Evolutionary conservation across 352 stramenopile species (phyloP), one percentile per base, ranked within the genome.

Genomic region (Globisporangium takayamanum): DNA sequence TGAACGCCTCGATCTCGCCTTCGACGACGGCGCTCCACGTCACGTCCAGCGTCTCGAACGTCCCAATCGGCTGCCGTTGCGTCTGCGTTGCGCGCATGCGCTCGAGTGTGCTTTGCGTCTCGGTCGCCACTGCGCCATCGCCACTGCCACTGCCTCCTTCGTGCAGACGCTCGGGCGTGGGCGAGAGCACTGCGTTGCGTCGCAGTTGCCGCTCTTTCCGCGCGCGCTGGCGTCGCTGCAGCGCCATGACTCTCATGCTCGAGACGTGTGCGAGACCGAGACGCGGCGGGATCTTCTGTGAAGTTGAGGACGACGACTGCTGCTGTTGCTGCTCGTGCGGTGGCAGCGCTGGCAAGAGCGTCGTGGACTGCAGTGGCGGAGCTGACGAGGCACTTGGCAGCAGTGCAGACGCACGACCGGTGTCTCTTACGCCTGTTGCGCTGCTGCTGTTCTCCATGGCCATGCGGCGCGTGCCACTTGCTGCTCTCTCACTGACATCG

Each of bases 1-100:
- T 87, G 68, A 89, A 87, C 53, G 78, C 79, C 39, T 87, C 79
- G 5, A 89, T 71, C 55, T 87, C 63, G 28, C 77, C 76, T 3
- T 80, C 69, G 36, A 89, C 75, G 0, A 73, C 67, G 12, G 79
- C 79, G 11, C 79, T 85, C 79, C 79, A 87, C 53, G 72, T 80
- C 50, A 67, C 72, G 53, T 87, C 76, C 10, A 37, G 59, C 7
- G 79, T 89, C 50, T 87, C 79, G 25, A 85, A 84, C 16, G 68
- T 67, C 0, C 68, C 75, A 33, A 88, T 69, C 1, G 65, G 55
- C n/a, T 77, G 64, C 11, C 53, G 26, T 33, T 73, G 71, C 18
- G 66, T 53, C 22, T 48, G 42, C 2, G 45, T 49, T 18, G 42
- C 20, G 0, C 20, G 16, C 15, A 39, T 15, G 8, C 15, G n/a